Base-by-base conservation (phyloP, 169 alveolate genomes). In the Theileria annulata region DNA sequence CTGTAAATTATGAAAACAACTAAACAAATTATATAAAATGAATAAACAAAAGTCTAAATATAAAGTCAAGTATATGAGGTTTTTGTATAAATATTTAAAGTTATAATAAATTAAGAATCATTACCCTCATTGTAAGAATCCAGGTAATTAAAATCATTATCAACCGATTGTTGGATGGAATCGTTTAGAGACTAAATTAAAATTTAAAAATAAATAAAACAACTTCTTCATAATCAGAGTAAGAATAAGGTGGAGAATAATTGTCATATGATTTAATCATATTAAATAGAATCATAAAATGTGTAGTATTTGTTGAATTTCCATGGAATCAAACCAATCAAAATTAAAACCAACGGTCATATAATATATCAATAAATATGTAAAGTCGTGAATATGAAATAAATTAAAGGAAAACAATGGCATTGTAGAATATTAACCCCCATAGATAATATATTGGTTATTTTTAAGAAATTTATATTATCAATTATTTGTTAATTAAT, bases 181-280 rank as follows among this genome's bases (percentile, higher is more conserved):
- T 60, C 47, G 69, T 9, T 60, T 27, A 60, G 33, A 17, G 69
- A 19, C 69, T 60, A n/a, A 60, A 60, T 13, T 25, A 2, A 60
- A 60, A 60, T n/a, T 13, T 23, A 3, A 60, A 60, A 15, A 3
- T 9, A 13, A n/a, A 60, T 9, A 60, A 60, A 60, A 60, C 27
- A 13, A 60, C 69, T n/a, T 60, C 69, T 25, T 60, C 69, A 60
- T 60, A 60, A 13, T 60, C 69, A 60, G 69, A 60, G 33, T 60
- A n/a, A n/a, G 69, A 13, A 13, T 60, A 13, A n/a, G 31, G 27
- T 3, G 31, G 69, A 60, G 69, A 27, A 15, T 60, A n/a, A 13
- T 9, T 60, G 21, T 60, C 30, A 27, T 60, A 27, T 3, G 27
- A 25, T 27, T 27, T 19, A 13, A 60, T 19, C 69, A 60, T 60